Evolutionary conservation across 129 eudicot genomes (phyloP).

Genomic region (Tagetes erecta): DNA sequence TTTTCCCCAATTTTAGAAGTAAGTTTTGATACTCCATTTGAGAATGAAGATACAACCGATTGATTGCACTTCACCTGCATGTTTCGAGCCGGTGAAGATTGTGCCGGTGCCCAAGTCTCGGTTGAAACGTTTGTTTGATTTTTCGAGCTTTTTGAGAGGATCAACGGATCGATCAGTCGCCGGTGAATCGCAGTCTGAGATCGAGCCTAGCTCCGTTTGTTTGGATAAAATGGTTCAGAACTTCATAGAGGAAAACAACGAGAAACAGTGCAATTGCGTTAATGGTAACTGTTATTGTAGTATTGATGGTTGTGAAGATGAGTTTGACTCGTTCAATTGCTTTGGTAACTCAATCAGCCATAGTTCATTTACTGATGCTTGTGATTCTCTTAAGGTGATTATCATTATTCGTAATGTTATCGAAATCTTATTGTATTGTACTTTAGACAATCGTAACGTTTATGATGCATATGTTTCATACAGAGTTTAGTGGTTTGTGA

Average conservation of each 20-base stretch:
- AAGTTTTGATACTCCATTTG: conserved; percentile 33
- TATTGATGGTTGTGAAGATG: conserved; percentile 54
- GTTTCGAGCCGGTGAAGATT: conserved; percentile 50
- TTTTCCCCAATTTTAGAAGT: not conserved
- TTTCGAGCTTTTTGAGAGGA: conserved; percentile 45
- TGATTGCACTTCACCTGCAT: conserved; percentile 42
- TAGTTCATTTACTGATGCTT: conserved; percentile 33
- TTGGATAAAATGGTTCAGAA: conserved; percentile 77
- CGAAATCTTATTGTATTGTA: not conserved
- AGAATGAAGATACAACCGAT: conserved; percentile 75
- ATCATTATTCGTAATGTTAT: not conserved
- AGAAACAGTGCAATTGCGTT: conserved; percentile 25
- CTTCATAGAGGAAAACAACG: conserved; percentile 72
- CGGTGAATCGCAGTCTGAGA: conserved; percentile 32
- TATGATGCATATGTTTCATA: not conserved
- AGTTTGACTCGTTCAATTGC: conserved; percentile 43
- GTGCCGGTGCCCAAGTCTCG: conserved; percentile 60
- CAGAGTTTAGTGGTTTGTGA: conserved; percentile 69
- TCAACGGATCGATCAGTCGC: conserved; percentile 39
- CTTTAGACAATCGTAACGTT: not conserved
- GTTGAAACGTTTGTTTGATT: conserved; percentile 66
- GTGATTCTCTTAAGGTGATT: conserved; percentile 63
- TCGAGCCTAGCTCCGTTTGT: conserved; percentile 83
- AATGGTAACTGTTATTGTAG: not conserved
- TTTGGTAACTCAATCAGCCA: conserved; percentile 38